These are phyloP conservation scores for Trichoderma koningii DNA, from an alignment of 2,329 filamentous ascomycete genomes.

Conservation along the genomic window DNA sequence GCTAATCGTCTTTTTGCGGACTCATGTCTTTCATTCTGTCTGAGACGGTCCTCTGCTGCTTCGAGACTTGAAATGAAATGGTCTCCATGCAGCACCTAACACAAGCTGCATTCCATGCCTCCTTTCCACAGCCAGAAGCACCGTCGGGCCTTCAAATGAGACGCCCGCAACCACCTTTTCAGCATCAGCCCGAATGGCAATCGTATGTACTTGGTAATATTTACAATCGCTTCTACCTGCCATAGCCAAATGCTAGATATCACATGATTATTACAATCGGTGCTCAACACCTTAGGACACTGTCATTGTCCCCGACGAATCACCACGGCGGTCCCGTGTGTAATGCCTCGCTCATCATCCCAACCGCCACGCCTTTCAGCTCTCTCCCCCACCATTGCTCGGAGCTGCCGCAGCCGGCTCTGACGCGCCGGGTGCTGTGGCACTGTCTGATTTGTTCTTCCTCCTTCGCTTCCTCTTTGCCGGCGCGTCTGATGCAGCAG, in stretches of 20 bases:
- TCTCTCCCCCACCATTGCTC: conserved; percentile 29
- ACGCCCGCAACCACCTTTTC: background rate
- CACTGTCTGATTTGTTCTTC: conserved; percentile 36
- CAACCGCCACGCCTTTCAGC: conserved; percentile 25
- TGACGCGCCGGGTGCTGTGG: conserved; percentile 28
- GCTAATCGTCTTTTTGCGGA: no score
- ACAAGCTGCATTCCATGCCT: conserved; percentile 2
- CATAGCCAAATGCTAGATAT: conserved; percentile 3
- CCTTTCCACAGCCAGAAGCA: background rate
- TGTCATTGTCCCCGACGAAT: background rate
- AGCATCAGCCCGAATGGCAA: background rate
- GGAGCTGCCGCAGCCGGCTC: conserved; percentile 26
- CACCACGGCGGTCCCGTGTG: background rate
- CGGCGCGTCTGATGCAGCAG: conserved; percentile 31
- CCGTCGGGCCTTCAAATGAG: background rate
- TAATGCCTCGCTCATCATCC: background rate
- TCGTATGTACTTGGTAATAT: background rate
- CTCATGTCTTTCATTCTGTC: background rate
- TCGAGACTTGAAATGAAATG: background rate
- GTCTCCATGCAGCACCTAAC: background rate
- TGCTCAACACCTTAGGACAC: background rate
- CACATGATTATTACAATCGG: conserved; percentile 6
- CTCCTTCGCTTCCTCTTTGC: conserved; percentile 40
- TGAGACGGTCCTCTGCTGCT: background rate
- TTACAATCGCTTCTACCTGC: conserved; percentile 17